phyloP scores from a whole-genome alignment of 2,329 filamentous ascomycete genomes.

The Ophiostoma australiae region DNA sequence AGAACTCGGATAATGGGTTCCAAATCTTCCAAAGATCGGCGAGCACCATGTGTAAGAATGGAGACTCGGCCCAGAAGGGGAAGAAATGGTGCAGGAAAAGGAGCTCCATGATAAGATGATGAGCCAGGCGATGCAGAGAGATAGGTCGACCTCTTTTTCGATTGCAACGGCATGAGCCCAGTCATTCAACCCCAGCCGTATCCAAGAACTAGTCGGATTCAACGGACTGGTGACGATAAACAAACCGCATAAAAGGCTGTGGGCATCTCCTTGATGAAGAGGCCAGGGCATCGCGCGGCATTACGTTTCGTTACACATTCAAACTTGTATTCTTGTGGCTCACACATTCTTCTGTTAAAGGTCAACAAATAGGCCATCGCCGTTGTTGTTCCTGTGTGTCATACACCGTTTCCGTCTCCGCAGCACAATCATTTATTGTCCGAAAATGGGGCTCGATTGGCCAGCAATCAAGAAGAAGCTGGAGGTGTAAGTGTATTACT shows the following conservation, averaged over 20 bases:
- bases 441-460: conserved; percentile 17
- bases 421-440: background rate
- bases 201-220: background rate
- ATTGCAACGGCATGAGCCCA: background rate
- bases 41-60: conserved; percentile 1
- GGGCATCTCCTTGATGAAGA: background rate
- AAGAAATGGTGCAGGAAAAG: background rate
- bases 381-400: background rate
- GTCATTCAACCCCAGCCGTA: background rate
- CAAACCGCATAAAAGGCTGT: conserved; percentile 4
- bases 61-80: background rate
- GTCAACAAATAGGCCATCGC: background rate
- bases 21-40: background rate
- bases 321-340: background rate
- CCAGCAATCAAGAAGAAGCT: conserved; percentile 9
- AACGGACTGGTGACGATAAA: background rate
- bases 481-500: conserved; percentile 15
- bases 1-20: background rate
- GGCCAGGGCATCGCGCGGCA: background rate
- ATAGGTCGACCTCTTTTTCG: background rate
- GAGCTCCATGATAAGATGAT: conserved; percentile 1
- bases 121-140: background rate
- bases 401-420: background rate
- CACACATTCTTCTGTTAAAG: background rate
- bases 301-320: background rate